Base-by-base conservation (phyloP, 2,329 filamentous ascomycete species). In the Volutella citrinella region DNA sequence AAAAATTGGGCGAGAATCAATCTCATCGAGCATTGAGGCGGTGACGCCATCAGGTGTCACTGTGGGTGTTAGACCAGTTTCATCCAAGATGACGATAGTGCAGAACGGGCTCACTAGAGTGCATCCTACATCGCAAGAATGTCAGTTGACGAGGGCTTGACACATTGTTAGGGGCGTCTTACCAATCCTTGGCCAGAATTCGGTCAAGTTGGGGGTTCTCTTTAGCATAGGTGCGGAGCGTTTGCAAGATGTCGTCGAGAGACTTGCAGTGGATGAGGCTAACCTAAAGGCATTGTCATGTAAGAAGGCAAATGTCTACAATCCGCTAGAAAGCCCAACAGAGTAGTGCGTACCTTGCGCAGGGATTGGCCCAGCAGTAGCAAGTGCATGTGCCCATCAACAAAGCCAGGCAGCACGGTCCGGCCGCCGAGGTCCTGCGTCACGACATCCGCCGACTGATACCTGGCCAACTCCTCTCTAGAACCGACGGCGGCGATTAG, bases 331-430 rank as follows among this genome's bases (percentile, higher is more conserved):
- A n/a, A n/a, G n/a, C n/a, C n/a, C n/a, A n/a, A n/a, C n/a, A n/a
- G n/a, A n/a, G n/a, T n/a, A n/a, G n/a, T n/a, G n/a, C n/a, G n/a
- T n/a, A n/a, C n/a, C 48, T 77, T 77, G 18, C 61, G 65, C 13
- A 78, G 60, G 0, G 72, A 68, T 41, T 76, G 72, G 2, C 74
- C 75, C 1, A 76, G 61, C 9, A 74, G 59, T 0, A 78, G 61
- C 9, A 79, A 61, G 46, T 79, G 75, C 55, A 76, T 66, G 40
- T 79, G 75, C 6, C 71, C 73, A 38, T 79, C 75, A 23, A 78
- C 69, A 56, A 79, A 78, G 11, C 74, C 68, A 0, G 75, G 74
- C 3, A 78, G 59, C 4, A 78, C 57, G 3, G 61, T 64, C 15
- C 49, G 51, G 2, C 61, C 59, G 2, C 30, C 32, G 4, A 66